Percentiles rank a stretch among this genome's conserved stretches.
These are phyloP conservation scores for Micromonas commoda DNA, from an alignment of 139 green algal genomes.

Conservation along the genomic window DNA sequence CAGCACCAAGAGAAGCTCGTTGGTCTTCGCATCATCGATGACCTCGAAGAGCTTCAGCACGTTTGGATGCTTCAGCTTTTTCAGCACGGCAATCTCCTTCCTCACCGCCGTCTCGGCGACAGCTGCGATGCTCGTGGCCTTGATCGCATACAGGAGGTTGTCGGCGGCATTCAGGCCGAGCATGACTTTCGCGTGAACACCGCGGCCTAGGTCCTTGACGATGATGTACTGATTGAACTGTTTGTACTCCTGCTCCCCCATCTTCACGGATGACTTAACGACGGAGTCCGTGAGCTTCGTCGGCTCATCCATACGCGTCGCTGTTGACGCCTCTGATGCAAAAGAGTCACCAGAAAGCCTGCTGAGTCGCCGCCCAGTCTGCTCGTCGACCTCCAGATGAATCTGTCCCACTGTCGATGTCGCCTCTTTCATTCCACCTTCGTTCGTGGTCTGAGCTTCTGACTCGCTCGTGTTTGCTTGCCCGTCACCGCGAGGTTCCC, in stretches of 20 bases:
- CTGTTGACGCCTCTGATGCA: too few relatives aligned
- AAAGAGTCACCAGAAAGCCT: too few relatives aligned
- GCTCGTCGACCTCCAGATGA: too few relatives aligned
- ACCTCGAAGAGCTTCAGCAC: conserved; percentile 76
- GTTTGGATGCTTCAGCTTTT: conserved; percentile 71
- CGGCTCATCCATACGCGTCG: too few relatives aligned
- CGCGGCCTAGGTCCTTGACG: conserved; percentile 22
- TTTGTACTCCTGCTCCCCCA: background rate
- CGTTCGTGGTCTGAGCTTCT: too few relatives aligned
- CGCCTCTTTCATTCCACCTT: too few relatives aligned
- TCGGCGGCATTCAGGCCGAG: conserved; percentile 14
- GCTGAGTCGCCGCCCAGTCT: too few relatives aligned
- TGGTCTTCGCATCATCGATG: conserved; percentile 15
- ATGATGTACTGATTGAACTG: conserved; percentile 33
- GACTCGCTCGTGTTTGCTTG: too few relatives aligned
- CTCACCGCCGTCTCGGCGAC: conserved; percentile 4
- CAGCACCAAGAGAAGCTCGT: conserved; percentile 19
- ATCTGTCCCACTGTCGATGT: too few relatives aligned
- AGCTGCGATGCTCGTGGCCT: background rate
- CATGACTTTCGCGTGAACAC: conserved; percentile 7
- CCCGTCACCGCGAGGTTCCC: too few relatives aligned
- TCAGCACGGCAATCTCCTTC: conserved; percentile 78
- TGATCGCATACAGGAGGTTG: conserved; percentile 26
- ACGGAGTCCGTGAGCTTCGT: background rate
- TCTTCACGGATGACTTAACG: background rate